Base-by-base conservation (phyloP, 2,329 filamentous ascomycete species). In the Lasiodiplodia gonubiensis region DNA sequence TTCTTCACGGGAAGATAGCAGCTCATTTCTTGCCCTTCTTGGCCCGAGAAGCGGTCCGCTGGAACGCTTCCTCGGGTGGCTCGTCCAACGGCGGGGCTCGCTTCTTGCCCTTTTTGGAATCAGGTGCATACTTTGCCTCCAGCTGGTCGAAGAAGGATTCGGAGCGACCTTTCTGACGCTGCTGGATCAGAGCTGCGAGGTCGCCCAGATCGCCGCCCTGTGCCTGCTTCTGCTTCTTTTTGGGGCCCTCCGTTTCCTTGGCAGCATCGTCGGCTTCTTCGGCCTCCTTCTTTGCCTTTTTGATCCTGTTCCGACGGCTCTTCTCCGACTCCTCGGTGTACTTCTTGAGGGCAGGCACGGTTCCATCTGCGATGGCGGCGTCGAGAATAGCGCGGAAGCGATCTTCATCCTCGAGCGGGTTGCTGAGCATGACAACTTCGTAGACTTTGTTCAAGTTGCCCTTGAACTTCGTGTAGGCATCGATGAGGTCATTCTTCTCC, bases 321-420 rank as follows among this genome's bases (percentile, higher is more conserved):
- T 85, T 87, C 73, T 89, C 88, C 37, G 79, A 79, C n/a, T 81
- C 76, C 42, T 75, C 76, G 2, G 86, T 87, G 76, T 96, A 99
- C 5, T 85, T 85, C 23, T 85, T 81, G 77, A 89, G 94, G 0
- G 82, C 82, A 52, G 89, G 80, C 0, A 96, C 90, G 46, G 92
- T 87, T 1, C 88, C 87, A 4, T 81, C 84, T 42, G 85, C 83
- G 74, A 99, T 95, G 3, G 93, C 95, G 42, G 88, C 84, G 74
- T 97, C 88, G 66, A 99, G 93, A 53, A 97, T 92, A 18, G 75
- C 80, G 16, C 92, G 86, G 80, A 97, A 97, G 10, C 95, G 86
- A 66, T 91, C 89, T 72, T 99, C 95, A 72, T 99, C 95, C 65
- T 91, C 88, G 2, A 93, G 76, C 11, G 93, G 89, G 74, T 94